Conservation (phyloP, 305 asterid species). For the Fraxinus velutina region DNA sequence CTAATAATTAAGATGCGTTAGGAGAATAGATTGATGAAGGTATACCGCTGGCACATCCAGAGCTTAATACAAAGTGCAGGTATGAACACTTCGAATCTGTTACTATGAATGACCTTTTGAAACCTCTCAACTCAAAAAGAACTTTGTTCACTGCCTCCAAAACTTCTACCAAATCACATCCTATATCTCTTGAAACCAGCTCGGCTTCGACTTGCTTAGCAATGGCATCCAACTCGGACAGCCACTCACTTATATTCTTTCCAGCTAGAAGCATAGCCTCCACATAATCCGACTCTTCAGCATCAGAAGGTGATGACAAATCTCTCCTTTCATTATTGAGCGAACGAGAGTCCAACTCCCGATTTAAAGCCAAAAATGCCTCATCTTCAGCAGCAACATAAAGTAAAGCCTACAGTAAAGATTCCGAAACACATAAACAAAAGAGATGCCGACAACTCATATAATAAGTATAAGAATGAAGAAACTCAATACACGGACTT, state of each 20-base stretch:
- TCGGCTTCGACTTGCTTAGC: slow-evolving; percentile 89
- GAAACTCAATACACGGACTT: background rate
- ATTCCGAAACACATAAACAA: slow-evolving; percentile 5
- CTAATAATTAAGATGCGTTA: background rate
- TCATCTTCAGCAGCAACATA: slow-evolving; percentile 84
- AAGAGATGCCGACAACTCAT: background rate
- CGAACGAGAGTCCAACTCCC: slow-evolving; percentile 58
- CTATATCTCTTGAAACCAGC: slow-evolving; percentile 76
- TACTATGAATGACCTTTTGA: slow-evolving; percentile 67
- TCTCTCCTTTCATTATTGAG: slow-evolving; percentile 56
- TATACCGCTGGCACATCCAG: slow-evolving; percentile 78
- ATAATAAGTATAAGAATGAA: background rate
- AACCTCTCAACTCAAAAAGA: slow-evolving; percentile 64
- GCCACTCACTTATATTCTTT: slow-evolving; percentile 66
- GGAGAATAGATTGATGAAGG: slow-evolving; percentile 4
- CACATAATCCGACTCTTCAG: slow-evolving; percentile 43
- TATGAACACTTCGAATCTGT: slow-evolving; percentile 78
- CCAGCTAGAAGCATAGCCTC: slow-evolving; percentile 77
- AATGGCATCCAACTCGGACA: slow-evolving; percentile 67
- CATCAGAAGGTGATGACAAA: slow-evolving; percentile 30
- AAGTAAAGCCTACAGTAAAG: slow-evolving; percentile 58
- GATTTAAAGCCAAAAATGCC: slow-evolving; percentile 59
- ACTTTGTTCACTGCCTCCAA: slow-evolving; percentile 80
- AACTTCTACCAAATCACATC: slow-evolving; percentile 73
- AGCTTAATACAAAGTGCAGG: slow-evolving; percentile 77